These are phyloP conservation scores for Cucumis melo DNA, from an alignment of 306 rosid species.

Conservation along the genomic window DNA sequence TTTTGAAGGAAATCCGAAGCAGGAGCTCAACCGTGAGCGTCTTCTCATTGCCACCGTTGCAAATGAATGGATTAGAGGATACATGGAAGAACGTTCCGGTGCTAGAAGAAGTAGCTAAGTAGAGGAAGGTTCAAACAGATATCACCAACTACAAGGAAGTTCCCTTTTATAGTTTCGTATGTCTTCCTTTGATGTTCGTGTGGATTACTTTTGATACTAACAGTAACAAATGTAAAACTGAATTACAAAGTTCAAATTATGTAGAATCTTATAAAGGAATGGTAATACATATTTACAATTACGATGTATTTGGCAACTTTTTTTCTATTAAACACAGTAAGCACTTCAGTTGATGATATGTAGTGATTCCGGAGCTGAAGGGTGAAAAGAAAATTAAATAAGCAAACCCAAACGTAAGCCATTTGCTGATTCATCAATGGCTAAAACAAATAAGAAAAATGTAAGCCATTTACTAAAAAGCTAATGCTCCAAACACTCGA, in stretches of 20 bases:
- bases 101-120: slow-evolving; percentile 60
- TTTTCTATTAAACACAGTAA: not conserved
- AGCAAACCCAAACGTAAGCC: not conserved
- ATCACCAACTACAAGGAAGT: not conserved
- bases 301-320: not conserved
- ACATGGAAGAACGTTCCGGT: slow-evolving; percentile 52
- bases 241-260: not conserved
- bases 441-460: not conserved
- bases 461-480: not conserved
- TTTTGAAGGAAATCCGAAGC: slow-evolving; percentile 77
- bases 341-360: too few species aligned
- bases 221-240: not conserved
- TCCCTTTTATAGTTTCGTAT: not conserved
- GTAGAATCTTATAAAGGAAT: not conserved
- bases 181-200: not conserved
- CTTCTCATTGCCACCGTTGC: slow-evolving; percentile 84
- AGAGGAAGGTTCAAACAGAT: slow-evolving; percentile 18
- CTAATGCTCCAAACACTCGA: not conserved
- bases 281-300: not conserved
- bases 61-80: slow-evolving; percentile 43
- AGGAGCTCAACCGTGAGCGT: slow-evolving; percentile 79
- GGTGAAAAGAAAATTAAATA: not conserved
- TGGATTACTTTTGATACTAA: not conserved
- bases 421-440: not conserved
- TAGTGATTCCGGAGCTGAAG: too few species aligned